These are phyloP conservation scores for Apiospora hydei DNA, from an alignment of 2,329 filamentous ascomycete genomes.

Conservation along the genomic window DNA sequence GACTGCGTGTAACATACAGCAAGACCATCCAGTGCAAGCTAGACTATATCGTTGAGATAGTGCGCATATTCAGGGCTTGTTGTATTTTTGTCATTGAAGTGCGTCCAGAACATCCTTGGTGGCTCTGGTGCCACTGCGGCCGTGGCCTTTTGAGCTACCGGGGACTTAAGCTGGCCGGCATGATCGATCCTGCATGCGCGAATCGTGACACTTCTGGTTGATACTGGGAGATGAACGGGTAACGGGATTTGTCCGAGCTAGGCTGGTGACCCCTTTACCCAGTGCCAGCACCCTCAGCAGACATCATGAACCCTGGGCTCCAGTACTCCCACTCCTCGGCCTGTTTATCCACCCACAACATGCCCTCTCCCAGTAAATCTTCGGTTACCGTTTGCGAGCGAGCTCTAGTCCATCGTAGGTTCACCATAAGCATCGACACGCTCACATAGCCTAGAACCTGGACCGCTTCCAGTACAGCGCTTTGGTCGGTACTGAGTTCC, in stretches of 20 bases:
- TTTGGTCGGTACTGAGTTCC: slow-evolving; percentile 94
- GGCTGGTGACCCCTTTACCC: background rate
- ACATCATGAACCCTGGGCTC: slow-evolving; percentile 71
- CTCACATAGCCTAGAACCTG: slow-evolving; percentile 91
- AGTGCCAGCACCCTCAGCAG: slow-evolving; percentile 33
- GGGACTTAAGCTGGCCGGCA: background rate
- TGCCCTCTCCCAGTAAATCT: slow-evolving; percentile 84
- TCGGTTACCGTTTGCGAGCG: slow-evolving; percentile 90
- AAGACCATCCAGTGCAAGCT: background rate
- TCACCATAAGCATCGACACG: slow-evolving; percentile 85
- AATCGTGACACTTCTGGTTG: background rate
- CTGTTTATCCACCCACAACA: slow-evolving; percentile 95
- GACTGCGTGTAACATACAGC: background rate
- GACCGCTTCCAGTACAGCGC: slow-evolving; percentile 87
- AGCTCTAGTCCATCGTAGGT: slow-evolving; percentile 84
- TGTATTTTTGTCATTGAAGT: background rate
- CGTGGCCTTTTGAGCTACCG: no score
- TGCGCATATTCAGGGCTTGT: background rate
- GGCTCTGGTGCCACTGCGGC: background rate
- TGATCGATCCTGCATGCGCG: background rate
- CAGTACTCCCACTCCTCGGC: slow-evolving; percentile 90
- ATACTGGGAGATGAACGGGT: background rate
- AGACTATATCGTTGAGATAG: background rate
- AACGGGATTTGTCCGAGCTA: background rate
- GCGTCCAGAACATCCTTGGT: background rate